Base-by-base conservation (phyloP, 2,329 filamentous ascomycete species). In the Curvularia verruculosa region DNA sequence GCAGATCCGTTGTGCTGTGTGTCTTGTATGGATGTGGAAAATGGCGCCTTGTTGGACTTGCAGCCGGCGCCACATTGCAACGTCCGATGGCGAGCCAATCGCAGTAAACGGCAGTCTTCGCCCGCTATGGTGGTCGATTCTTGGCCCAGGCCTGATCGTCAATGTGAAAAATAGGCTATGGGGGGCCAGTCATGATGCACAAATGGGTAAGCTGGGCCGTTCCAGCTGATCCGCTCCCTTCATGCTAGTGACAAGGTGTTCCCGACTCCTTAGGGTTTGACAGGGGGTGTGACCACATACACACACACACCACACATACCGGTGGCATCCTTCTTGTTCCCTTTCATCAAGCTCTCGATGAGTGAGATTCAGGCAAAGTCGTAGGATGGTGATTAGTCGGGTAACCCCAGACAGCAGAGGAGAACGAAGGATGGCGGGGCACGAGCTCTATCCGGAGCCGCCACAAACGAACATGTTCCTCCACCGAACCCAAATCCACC, bases 391-490 rank as follows among this genome's bases (percentile, higher is more conserved):
- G 31, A n/a, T 36, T 36, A 36, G 31, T 36, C 31, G 31, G 31
- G 31, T 36, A 36, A n/a, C 31, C 31, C 31, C 31, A 36, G 31
- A 36, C 13, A 36, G 31, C 1, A 36, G 13, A n/a, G 26, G 26
- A 29, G 26, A 41, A 41, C 15, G 28, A 43, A 31, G 43, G 24
- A 21, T 26, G n/a, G 46, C 46, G 46, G 29, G 46, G 46, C 31
- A 37, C 46, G 46, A 48, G 31, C 46, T 48, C 31, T 26, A 48
- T 26, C 31, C 21, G 31, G 46, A 48, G 44, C 26, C 44, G 44
- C 28, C 44, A 36, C 31, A n/a, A 19, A 43, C 18, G 44, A 46
- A 46, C 28, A 46, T n/a, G 12, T 34, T 29, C 26, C 26, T 29
- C 28, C 26, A 21, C 26, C 18, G 28, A 34, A 19, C 26, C 44